Conservation (phyloP, 495 filamentous ascomycete genomes). For the Aspergillus incahuasiensis region DNA sequence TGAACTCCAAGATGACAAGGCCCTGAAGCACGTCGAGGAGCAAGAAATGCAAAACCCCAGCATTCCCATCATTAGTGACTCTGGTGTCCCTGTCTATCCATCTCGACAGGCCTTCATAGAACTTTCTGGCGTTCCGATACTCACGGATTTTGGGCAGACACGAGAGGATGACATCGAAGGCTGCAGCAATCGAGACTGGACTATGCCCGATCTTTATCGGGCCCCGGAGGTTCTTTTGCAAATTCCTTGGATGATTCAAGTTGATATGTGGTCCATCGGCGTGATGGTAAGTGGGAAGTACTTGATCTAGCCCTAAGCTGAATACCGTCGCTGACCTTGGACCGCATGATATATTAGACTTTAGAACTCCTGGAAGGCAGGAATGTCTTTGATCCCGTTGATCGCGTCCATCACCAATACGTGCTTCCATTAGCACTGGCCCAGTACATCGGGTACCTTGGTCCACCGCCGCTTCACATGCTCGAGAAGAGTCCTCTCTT, state of each 20-base stretch:
- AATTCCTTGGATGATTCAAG: conserved; percentile 19
- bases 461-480: conserved; percentile 18
- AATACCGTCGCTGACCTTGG: no score
- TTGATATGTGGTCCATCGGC: conserved; percentile 22
- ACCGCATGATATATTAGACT: background rate
- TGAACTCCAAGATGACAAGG: conserved; percentile 9
- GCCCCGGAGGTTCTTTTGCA: conserved; percentile 21
- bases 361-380: conserved; percentile 17
- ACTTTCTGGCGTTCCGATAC: conserved; percentile 14
- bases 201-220: conserved; percentile 24
- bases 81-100: conserved; percentile 7
- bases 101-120: conserved; percentile 10
- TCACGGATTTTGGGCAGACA: conserved; percentile 21
- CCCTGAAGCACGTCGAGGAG: conserved; percentile 12
- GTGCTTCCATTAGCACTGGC: conserved; percentile 22
- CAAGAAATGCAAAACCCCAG: conserved; percentile 13
- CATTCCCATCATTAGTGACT: conserved; percentile 4
- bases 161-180: conserved; percentile 2
- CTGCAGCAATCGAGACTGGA: conserved; percentile 13
- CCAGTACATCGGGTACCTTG: conserved; percentile 25
- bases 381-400: conserved; percentile 26
- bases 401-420: conserved; percentile 21
- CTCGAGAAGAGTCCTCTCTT: conserved; percentile 21
- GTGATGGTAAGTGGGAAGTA: conserved; percentile 13
- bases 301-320: background rate